Percentiles rank a stretch among this genome's conserved stretches.
These are phyloP conservation scores for Eucalyptus camaldulensis DNA, from an alignment of 345 rosid species.

Conservation along the genomic window DNA sequence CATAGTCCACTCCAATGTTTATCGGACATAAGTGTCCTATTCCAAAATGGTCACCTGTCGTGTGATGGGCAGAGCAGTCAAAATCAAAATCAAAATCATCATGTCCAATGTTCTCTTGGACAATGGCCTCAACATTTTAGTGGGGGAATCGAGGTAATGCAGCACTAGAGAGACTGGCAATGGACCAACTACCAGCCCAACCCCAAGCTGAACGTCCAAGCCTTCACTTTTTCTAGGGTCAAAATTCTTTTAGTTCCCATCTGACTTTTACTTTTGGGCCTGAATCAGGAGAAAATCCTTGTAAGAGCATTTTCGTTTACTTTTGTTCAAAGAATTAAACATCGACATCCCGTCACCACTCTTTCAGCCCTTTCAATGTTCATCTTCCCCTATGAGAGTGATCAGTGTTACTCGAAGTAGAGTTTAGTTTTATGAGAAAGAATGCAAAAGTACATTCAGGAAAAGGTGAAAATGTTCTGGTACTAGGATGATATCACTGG, in stretches of 20 bases:
- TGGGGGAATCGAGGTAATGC: background rate
- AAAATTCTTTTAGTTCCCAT: background rate
- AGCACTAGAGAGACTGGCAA: background rate
- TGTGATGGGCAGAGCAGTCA: background rate
- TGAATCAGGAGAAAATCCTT: background rate
- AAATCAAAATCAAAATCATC: background rate
- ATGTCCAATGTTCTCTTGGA: background rate
- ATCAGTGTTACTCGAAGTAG: background rate
- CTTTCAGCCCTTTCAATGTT: background rate
- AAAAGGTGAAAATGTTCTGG: background rate
- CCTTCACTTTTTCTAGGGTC: background rate
- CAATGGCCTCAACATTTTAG: background rate
- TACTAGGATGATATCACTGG: background rate
- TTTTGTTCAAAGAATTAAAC: background rate
- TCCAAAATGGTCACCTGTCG: background rate
- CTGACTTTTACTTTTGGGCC: background rate
- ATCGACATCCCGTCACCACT: background rate
- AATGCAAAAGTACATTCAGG: background rate
- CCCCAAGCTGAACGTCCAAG: background rate
- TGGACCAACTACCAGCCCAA: background rate
- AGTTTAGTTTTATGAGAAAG: background rate
- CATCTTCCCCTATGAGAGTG: background rate
- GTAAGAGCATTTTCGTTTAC: background rate
- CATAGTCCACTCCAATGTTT: background rate
- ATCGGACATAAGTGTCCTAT: background rate